Conservation (phyloP, 2,329 filamentous ascomycete species). For the Diaporthe ilicicola region DNA sequence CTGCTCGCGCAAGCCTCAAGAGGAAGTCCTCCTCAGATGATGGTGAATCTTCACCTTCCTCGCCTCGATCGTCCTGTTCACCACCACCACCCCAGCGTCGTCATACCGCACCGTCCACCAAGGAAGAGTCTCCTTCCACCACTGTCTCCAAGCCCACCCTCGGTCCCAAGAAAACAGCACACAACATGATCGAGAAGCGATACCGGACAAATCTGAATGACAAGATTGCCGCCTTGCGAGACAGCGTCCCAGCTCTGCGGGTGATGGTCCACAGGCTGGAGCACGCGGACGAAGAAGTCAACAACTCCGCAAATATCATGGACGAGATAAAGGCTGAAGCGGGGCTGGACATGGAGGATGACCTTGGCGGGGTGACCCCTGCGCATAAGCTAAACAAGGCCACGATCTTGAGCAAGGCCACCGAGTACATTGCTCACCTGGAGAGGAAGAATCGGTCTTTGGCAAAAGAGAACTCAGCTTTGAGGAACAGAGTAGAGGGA, state of each 20-base stretch:
- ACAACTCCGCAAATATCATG: constrained; percentile 36
- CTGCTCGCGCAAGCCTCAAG: constrained; percentile 41
- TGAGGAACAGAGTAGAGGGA: constrained; percentile 47
- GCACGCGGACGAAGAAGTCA: constrained; percentile 43
- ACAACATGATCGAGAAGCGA: constrained; percentile 87
- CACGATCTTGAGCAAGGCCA: constrained; percentile 51
- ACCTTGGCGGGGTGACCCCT: constrained; percentile 44
- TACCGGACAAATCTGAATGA: constrained; percentile 87
- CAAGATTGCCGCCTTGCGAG: constrained; percentile 79
- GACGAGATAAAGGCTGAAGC: constrained; percentile 45
- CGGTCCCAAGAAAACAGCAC: constrained; percentile 75
- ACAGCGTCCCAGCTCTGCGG: constrained; percentile 69
- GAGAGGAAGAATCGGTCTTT: constrained; percentile 48
- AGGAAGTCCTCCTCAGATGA: constrained; percentile 42
- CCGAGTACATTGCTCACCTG: constrained; percentile 47
- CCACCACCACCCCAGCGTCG: constrained; percentile 33
- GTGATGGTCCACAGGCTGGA: constrained; percentile 52
- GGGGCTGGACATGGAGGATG: constrained; percentile 51
- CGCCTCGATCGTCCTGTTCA: constrained; percentile 35
- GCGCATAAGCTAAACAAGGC: constrained; percentile 54
- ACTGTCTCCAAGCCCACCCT: constrained; percentile 29
- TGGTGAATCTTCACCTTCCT: constrained; percentile 33
- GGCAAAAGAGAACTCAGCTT: constrained; percentile 54
- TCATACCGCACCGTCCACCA: constrained; percentile 20
- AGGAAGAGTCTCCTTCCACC: constrained; percentile 23